A percentile compares a stretch with the other conserved stretches of the same genome.
phyloP scores from a whole-genome alignment of 768 basidiomycete genomes.

The Suillus weaverae region DNA sequence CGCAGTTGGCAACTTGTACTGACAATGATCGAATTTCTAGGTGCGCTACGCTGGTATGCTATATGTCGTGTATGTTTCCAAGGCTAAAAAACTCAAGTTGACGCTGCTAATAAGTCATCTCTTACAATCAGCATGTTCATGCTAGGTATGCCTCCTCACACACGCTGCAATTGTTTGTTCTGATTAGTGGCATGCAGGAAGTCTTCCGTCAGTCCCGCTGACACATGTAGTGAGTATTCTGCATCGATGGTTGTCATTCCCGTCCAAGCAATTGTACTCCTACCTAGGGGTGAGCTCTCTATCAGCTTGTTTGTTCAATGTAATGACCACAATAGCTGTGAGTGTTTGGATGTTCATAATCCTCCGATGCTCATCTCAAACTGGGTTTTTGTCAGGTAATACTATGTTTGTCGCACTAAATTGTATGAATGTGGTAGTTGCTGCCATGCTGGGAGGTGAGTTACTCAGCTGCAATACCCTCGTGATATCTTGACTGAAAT shows the following conservation, averaged over 20 bases:
- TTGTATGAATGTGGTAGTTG: not conserved
- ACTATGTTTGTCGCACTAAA: not conserved
- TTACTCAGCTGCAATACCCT: not conserved
- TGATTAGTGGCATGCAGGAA: not conserved
- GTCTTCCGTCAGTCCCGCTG: constrained; percentile 2
- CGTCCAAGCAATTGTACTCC: not conserved
- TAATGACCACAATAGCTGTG: not conserved
- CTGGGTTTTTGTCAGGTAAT: not conserved
- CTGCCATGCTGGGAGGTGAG: not conserved
- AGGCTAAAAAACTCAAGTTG: not conserved
- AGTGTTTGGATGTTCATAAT: not conserved
- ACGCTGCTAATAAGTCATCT: not conserved
- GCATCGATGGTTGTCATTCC: not conserved
- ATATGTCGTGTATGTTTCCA: not conserved
- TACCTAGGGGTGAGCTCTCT: not conserved
- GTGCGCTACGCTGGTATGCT: not conserved
- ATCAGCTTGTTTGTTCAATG: not conserved
- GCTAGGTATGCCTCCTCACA: not conserved
- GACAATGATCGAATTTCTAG: not conserved
- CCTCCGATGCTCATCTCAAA: not conserved
- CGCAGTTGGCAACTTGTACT: not conserved
- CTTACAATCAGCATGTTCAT: not conserved
- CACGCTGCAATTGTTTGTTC: not conserved
- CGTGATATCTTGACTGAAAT: not conserved
- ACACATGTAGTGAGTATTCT: not conserved